phyloP scores from a whole-genome alignment of 495 filamentous ascomycete species.

The Cercophora newfieldiana region DNA sequence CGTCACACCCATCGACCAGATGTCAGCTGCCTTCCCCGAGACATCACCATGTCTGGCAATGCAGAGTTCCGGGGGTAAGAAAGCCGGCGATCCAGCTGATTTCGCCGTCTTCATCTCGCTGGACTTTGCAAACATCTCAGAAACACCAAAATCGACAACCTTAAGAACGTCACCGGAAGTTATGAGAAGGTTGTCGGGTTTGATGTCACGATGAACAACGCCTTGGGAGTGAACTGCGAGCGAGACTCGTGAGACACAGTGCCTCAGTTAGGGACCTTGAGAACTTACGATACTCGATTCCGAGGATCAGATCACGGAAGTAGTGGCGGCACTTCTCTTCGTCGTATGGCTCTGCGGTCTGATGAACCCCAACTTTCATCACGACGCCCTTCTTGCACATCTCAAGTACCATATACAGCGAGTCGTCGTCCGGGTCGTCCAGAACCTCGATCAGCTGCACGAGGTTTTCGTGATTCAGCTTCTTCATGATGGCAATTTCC shows the following conservation, averaged over 20 bases:
- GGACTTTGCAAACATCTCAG: slow-evolving; percentile 94
- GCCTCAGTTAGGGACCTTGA: background rate
- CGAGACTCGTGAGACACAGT: background rate
- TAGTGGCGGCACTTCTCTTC: slow-evolving; percentile 82
- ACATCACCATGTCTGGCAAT: slow-evolving; percentile 85
- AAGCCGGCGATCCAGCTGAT: slow-evolving; percentile 92
- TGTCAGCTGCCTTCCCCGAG: slow-evolving; percentile 85
- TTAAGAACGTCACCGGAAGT: slow-evolving; percentile 91
- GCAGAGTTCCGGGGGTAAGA: slow-evolving; percentile 91
- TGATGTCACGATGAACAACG: slow-evolving; percentile 95
- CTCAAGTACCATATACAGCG: slow-evolving; percentile 96
- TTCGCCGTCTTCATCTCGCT: slow-evolving; percentile 91
- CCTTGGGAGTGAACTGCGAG: slow-evolving; percentile 81
- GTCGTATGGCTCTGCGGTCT: slow-evolving; percentile 78
- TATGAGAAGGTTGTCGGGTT: slow-evolving; percentile 92
- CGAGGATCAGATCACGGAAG: slow-evolving; percentile 94
- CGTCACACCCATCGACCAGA: slow-evolving; percentile 98
- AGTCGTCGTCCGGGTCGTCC: slow-evolving; percentile 93
- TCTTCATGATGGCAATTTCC: slow-evolving; percentile 99
- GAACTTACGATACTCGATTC: slow-evolving; percentile 83
- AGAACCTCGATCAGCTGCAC: slow-evolving; percentile 92
- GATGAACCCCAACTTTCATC: slow-evolving; percentile 92
- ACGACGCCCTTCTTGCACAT: slow-evolving; percentile 98
- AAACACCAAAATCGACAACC: slow-evolving; percentile 97
- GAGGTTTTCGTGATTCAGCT: slow-evolving; percentile 89